Evolutionary conservation across 345 rosid genomes (phyloP), one percentile per base, ranked within the genome.

Genomic region (Syzygium aqueum): DNA sequence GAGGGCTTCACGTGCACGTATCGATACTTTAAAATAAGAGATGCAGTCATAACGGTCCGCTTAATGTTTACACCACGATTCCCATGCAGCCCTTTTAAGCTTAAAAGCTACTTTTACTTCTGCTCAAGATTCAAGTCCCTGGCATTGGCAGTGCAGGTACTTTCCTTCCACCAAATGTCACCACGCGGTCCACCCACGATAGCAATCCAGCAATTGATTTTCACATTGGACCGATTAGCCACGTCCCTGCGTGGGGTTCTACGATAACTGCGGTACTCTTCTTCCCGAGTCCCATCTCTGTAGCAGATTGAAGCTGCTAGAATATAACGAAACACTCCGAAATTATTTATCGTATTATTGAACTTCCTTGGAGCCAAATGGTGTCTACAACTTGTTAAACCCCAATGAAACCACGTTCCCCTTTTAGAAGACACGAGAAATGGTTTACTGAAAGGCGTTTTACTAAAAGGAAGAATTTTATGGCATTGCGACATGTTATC

Each of bases 1-100:
- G 7, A 43, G 1, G 7, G 7, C 1, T 43, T 43, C 1, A 43
- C 7, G 1, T 43, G 46, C 46, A 1, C 7, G 1, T 43, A 43
- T 43, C 46, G 5, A 6, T 7, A 43, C 7, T 5, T 43, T 43
- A 43, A 43, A 43, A 43, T 43, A 43, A 43, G 5, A 5, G 5
- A 43, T 43, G 6, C 46, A 1, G 46, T 43, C 7, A 43, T 43
- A 7, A 43, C 46, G 4, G 43, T 40, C 43, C 5, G 43, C 5
- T 6, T 40, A 4, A 40, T 40, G 5, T 40, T 4, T 40, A 40
- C 43, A 40, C 43, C 43, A 6, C 43, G 25, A 54, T 54, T 8
- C 11, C 25, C 11, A 21, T 54, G 8, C 19, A 25, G 28, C 14
- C 63, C 63, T 27, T 2, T 57, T 23, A 23, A 23, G 28, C 63